Evolutionary conservation across 441 rosid genomes (phyloP), one percentile per base, ranked within the genome.

Genomic region (Erodium trifolium): DNA sequence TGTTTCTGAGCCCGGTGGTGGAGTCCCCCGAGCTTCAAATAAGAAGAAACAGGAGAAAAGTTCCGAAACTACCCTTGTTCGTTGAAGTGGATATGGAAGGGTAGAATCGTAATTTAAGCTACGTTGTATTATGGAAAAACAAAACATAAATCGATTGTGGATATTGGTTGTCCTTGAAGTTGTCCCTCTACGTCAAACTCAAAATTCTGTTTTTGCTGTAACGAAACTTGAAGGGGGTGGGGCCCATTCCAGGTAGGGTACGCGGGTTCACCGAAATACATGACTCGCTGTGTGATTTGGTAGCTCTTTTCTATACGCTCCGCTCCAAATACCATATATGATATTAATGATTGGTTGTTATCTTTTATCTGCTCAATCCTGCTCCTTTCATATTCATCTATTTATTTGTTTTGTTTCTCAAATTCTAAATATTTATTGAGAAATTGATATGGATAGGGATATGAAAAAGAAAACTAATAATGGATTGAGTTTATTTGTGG

Each of bases 261-360:
- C 59, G 59, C 59, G 27, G 59, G 17, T 51, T 51, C 57, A 51
- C 57, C 57, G 57, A n/a, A 47, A 39, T 39, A 39, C 43, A 39
- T 39, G 49, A 9, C 43, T 37, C 43, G 43, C 43, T 37, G 43
- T 37, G 7, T 6, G 5, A 5, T 6, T 34, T 4, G 27, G 27
- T 34, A 34, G 37, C 37, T 34, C 37, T 34, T 34, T 34, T 34
- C 37, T 34, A 34, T 34, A 37, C 8, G 43, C 43, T 37, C 8
- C 5, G 43, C 0, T 37, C 43, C 43, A 37, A 37, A 23, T 23
- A 23, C 27, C 27, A 23, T 23, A 23, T 23, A 23, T 23, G 43
- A 35, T 6, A 1, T 34, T 39, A 43, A 43, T 43, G 49, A 43
- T 43, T 43, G 49, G 49, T 23, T 23, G 9, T 37, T 37, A 37